These are phyloP conservation scores for Aspergillus pseudoviridinutans DNA, from an alignment of 2,329 filamentous ascomycete species.

Conservation along the genomic window DNA sequence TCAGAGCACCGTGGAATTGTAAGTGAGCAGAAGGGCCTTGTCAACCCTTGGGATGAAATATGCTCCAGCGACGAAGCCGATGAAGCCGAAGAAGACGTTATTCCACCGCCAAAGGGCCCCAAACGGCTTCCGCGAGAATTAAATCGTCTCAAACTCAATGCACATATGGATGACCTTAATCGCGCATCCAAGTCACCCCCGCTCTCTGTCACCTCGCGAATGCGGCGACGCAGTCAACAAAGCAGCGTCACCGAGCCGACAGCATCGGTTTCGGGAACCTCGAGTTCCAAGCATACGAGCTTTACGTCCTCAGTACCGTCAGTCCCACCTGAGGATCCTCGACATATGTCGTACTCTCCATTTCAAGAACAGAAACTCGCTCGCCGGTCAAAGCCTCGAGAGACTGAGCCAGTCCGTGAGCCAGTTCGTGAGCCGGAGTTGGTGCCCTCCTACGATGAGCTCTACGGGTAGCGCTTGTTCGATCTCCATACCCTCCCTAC, in stretches of 20 bases:
- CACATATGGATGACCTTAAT: slow-evolving; percentile 19
- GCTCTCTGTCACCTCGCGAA: slow-evolving; percentile 35
- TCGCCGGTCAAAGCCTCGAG: slow-evolving; percentile 14
- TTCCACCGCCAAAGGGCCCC: not conserved
- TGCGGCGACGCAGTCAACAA: slow-evolving; percentile 33
- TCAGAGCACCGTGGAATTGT: not conserved
- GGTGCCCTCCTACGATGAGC: slow-evolving; percentile 38
- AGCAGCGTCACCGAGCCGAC: slow-evolving; percentile 26
- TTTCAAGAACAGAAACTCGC: slow-evolving; percentile 21
- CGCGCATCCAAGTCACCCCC: slow-evolving; percentile 32
- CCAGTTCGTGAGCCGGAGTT: slow-evolving; percentile 22
- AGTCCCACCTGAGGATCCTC: slow-evolving; percentile 24
- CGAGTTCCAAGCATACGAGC: slow-evolving; percentile 31
- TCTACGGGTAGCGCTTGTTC: slow-evolving; percentile 28
- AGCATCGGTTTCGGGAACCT: slow-evolving; percentile 22
- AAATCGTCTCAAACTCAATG: slow-evolving; percentile 1
- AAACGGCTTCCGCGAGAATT: not conserved
- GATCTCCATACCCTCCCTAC: not conserved
- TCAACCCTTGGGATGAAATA: not conserved
- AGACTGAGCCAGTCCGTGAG: slow-evolving; percentile 11
- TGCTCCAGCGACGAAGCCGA: slow-evolving; percentile 24
- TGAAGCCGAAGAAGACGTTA: slow-evolving; percentile 12
- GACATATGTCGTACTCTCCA: slow-evolving; percentile 14
- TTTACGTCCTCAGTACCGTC: slow-evolving; percentile 28
- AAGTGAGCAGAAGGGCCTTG: not conserved